Percentiles rank a stretch among this genome's conserved stretches.
Conservation (phyloP, 306 rosid species). For the Gleditsia sinensis region DNA sequence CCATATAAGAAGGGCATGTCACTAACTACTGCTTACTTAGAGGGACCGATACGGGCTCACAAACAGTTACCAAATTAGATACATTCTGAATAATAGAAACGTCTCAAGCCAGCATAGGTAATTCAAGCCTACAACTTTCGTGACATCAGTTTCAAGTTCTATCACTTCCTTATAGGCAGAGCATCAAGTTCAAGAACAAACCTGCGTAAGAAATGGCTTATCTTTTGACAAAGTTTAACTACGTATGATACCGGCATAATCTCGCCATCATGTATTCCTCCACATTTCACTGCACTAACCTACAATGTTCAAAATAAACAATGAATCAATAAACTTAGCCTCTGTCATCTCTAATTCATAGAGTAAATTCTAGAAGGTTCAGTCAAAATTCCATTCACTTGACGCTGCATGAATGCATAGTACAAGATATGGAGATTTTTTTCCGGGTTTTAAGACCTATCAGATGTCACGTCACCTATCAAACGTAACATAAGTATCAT, state of each 20-base stretch:
- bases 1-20: constrained; percentile 15
- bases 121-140: constrained; percentile 77
- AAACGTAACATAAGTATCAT: background rate
- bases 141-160: constrained; percentile 38
- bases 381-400: background rate
- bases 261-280: constrained; percentile 53
- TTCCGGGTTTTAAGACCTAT: background rate
- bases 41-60: constrained; percentile 91
- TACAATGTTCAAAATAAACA: background rate
- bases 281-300: constrained; percentile 50
- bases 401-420: background rate
- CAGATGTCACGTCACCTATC: background rate
- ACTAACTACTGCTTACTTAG: constrained; percentile 51
- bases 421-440: background rate
- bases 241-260: constrained; percentile 40
- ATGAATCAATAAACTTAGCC: constrained; percentile 22
- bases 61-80: constrained; percentile 67
- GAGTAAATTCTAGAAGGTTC: background rate
- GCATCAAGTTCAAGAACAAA: constrained; percentile 33
- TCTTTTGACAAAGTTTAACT: constrained; percentile 76
- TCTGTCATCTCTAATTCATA: background rate
- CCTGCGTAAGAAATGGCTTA: constrained; percentile 90
- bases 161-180: constrained; percentile 28
- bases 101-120: constrained; percentile 76
- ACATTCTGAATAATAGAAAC: constrained; percentile 63